These are phyloP conservation scores for Xylariales sp. DNA, from an alignment of 2,329 filamentous ascomycete genomes.

Conservation along the genomic window DNA sequence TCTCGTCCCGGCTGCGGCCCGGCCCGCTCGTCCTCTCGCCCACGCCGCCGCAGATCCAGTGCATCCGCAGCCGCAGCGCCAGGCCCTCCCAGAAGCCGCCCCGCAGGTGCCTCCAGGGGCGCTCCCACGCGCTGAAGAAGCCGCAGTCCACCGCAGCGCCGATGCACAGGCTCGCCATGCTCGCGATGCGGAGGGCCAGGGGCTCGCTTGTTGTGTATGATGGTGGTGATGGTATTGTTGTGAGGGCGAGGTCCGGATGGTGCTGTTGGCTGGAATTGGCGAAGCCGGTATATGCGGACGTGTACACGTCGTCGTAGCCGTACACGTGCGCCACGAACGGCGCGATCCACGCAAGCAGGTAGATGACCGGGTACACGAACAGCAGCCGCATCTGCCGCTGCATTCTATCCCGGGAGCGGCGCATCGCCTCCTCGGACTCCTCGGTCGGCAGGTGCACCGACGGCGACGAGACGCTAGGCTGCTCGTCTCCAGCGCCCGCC, in stretches of 20 bases:
- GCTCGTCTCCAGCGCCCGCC: neutral
- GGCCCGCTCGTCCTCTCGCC: slow-evolving; percentile 23
- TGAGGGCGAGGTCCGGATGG: neutral
- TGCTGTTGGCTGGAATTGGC: too few species aligned
- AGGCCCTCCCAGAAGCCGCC: slow-evolving; percentile 51
- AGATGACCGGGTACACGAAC: slow-evolving; percentile 81
- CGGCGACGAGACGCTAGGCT: slow-evolving; percentile 15
- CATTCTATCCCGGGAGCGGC: slow-evolving; percentile 64
- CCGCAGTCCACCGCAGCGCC: slow-evolving; percentile 76
- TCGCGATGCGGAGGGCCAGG: slow-evolving; percentile 66
- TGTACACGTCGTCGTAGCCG: slow-evolving; percentile 59
- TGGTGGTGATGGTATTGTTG: neutral
- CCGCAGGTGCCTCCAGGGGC: slow-evolving; percentile 72
- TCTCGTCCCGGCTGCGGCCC: slow-evolving; percentile 36
- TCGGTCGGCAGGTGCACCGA: slow-evolving; percentile 42
- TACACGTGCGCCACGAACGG: slow-evolving; percentile 75
- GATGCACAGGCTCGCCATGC: slow-evolving; percentile 68
- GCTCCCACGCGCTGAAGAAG: slow-evolving; percentile 76
- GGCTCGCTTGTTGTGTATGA: slow-evolving; percentile 53
- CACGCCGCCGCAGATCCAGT: slow-evolving; percentile 48
- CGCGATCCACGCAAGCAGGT: slow-evolving; percentile 77
- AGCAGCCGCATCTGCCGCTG: slow-evolving; percentile 76
- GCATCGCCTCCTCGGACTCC: slow-evolving; percentile 50
- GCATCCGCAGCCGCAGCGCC: slow-evolving; percentile 40
- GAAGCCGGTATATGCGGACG: neutral